These are phyloP conservation scores for Fusarium citri DNA, from an alignment of 2,329 filamentous ascomycete genomes.

Conservation along the genomic window DNA sequence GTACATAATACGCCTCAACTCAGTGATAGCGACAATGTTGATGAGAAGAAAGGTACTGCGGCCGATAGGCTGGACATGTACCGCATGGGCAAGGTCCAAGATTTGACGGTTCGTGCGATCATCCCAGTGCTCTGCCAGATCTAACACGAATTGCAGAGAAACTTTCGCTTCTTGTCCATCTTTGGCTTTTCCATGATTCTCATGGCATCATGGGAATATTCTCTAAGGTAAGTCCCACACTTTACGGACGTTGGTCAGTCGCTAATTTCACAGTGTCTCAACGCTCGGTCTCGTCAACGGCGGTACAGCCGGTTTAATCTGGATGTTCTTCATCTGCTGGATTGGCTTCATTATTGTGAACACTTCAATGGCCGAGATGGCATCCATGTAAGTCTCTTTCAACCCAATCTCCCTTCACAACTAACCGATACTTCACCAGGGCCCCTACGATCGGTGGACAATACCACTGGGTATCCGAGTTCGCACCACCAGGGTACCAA, in stretches of 20 bases:
- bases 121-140: accelerated
- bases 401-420: too few species aligned
- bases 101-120: conserved; percentile 37
- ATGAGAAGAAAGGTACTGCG: conserved; percentile 38
- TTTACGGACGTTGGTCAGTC: not conserved
- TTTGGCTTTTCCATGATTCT: conserved; percentile 61
- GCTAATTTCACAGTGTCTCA: conserved; percentile 18
- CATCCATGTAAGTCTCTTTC: conserved; percentile 58
- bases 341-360: conserved; percentile 54
- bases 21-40: conserved; percentile 17
- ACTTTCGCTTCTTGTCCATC: conserved; percentile 59
- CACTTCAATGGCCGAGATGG: conserved; percentile 62
- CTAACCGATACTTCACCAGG: conserved; percentile 8
- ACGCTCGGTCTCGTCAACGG: conserved; percentile 53
- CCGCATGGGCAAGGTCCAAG: conserved; percentile 39
- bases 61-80: conserved; percentile 43
- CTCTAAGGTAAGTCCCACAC: conserved; percentile 52
- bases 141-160: conserved; percentile 46
- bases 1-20: conserved; percentile 1
- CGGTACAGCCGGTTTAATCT: conserved; percentile 60
- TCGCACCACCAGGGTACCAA: conserved; percentile 60
- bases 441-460: conserved; percentile 68
- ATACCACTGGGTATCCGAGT: conserved; percentile 69
- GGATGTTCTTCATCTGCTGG: conserved; percentile 56
- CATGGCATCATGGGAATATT: conserved; percentile 59